Conservation (phyloP, 192 early-diverging fungal genomes). For the Kappamyces sp. region DNA sequence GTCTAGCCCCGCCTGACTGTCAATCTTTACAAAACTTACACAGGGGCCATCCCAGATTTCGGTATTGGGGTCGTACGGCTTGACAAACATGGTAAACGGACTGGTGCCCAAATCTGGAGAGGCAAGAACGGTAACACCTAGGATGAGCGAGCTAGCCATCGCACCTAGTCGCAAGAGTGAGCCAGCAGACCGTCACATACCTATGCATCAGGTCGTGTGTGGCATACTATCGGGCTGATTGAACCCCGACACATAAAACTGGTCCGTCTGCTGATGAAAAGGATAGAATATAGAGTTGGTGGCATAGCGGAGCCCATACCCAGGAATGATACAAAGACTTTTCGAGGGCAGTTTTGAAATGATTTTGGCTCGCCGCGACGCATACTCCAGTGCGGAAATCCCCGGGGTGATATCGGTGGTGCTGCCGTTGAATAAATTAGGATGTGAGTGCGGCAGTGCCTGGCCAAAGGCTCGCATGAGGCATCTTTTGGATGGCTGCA, state of each 20-base stretch:
- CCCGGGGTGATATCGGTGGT: slow-evolving; percentile 65
- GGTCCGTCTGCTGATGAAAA: slow-evolving; percentile 90
- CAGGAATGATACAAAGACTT: slow-evolving; percentile 62
- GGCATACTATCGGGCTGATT: slow-evolving; percentile 93
- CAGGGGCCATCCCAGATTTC: slow-evolving; percentile 95
- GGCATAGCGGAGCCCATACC: slow-evolving; percentile 74
- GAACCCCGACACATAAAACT: slow-evolving; percentile 84
- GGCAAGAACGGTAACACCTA: not conserved
- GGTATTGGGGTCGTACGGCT: slow-evolving; percentile 62
- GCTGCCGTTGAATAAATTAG: slow-evolving; percentile 66
- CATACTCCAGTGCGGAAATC: slow-evolving; percentile 70
- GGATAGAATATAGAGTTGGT: slow-evolving; percentile 90
- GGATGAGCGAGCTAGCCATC: no score
- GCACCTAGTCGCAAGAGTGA: no score
- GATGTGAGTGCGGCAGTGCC: slow-evolving; percentile 74
- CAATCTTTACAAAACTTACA: no score
- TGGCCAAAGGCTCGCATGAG: slow-evolving; percentile 61
- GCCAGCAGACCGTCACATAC: no score
- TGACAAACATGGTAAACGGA: slow-evolving; percentile 83
- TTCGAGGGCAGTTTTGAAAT: slow-evolving; percentile 54
- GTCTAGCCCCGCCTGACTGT: slow-evolving; percentile 73
- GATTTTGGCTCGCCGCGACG: slow-evolving; percentile 59
- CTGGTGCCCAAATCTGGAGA: slow-evolving; percentile 37
- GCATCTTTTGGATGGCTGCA: no score
- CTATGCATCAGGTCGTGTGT: no score